Percentiles rank a stretch among this genome's conserved stretches.
Evolutionary conservation across 352 stramenopile genomes (phyloP).

Genomic region (Peronospora destructor): DNA sequence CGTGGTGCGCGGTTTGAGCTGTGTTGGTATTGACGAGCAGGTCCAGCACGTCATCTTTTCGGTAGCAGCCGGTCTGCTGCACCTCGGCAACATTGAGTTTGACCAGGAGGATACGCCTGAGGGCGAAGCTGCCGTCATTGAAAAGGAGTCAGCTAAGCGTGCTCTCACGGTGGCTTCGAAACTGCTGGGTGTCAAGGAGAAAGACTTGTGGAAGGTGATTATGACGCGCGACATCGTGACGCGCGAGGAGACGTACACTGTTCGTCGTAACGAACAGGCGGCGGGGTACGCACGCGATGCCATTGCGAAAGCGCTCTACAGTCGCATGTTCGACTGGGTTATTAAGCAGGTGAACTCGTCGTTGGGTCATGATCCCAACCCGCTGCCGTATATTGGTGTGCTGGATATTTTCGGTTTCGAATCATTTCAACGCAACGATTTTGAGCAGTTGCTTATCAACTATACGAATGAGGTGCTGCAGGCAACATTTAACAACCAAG

Average conservation of each 20-base stretch:
- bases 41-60: conserved; percentile 85
- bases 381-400: conserved; percentile 86
- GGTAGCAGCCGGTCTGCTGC: conserved; percentile 90
- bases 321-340: conserved; percentile 89
- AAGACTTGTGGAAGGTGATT: conserved; percentile 70
- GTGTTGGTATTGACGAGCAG: conserved; percentile 64
- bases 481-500: conserved; percentile 86
- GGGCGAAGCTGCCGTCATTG: conserved; percentile 66
- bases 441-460: conserved; percentile 88
- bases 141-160: conserved; percentile 58
- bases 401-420: conserved; percentile 91
- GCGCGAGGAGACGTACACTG: conserved; percentile 74
- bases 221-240: conserved; percentile 84
- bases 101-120: conserved; percentile 84
- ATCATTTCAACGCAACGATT: conserved; percentile 87
- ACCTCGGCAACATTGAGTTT: conserved; percentile 95
- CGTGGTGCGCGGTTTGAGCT: conserved; percentile 63
- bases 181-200: conserved; percentile 62
- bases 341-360: conserved; percentile 88
- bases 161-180: conserved; percentile 45
- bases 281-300: conserved; percentile 87
- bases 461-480: conserved; percentile 87
- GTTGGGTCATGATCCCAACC: conserved; percentile 68
- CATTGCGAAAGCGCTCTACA: conserved; percentile 92
- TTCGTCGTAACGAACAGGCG: conserved; percentile 74